These are phyloP conservation scores for Silene conica DNA, from an alignment of 148 eudicot species.

Conservation along the genomic window DNA sequence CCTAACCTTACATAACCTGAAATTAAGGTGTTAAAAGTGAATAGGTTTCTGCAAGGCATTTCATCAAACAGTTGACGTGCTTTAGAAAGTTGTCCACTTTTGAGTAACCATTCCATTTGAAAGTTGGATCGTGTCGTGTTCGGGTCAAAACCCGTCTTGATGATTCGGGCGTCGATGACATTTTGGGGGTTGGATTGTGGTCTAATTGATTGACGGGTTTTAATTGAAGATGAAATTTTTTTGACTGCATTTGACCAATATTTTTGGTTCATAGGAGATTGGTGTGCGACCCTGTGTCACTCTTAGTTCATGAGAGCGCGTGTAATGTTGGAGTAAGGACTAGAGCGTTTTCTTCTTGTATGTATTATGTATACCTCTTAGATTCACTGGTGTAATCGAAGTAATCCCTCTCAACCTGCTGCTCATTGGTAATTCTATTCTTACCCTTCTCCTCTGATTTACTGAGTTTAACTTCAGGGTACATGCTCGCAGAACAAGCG, in stretches of 20 bases:
- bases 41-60: slow-evolving; percentile 54
- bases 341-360: not conserved
- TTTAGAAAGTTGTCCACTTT: slow-evolving; percentile 28
- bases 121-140: slow-evolving; percentile 50
- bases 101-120: slow-evolving; percentile 31
- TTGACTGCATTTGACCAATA: slow-evolving; percentile 26
- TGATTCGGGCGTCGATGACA: slow-evolving; percentile 50
- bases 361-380: slow-evolving; percentile 37
- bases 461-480: slow-evolving; percentile 46
- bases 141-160: slow-evolving; percentile 76
- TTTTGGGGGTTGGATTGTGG: slow-evolving; percentile 10
- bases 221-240: slow-evolving; percentile 23
- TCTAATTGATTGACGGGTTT: slow-evolving; percentile 7
- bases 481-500: slow-evolving; percentile 44
- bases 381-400: slow-evolving; percentile 40
- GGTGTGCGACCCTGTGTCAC: not conserved
- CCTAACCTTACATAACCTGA: slow-evolving; percentile 58
- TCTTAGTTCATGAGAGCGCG: too few species aligned
- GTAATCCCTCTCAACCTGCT: slow-evolving; percentile 54
- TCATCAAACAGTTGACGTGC: slow-evolving; percentile 60
- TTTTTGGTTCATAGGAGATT: slow-evolving; percentile 27
- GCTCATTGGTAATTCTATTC: slow-evolving; percentile 9
- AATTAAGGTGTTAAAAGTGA: slow-evolving; percentile 51
- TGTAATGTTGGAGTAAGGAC: too few species aligned
- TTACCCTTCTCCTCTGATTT: slow-evolving; percentile 20